Conservation (phyloP, 352 stramenopile genomes). For the Globisporangium sylvaticum region DNA sequence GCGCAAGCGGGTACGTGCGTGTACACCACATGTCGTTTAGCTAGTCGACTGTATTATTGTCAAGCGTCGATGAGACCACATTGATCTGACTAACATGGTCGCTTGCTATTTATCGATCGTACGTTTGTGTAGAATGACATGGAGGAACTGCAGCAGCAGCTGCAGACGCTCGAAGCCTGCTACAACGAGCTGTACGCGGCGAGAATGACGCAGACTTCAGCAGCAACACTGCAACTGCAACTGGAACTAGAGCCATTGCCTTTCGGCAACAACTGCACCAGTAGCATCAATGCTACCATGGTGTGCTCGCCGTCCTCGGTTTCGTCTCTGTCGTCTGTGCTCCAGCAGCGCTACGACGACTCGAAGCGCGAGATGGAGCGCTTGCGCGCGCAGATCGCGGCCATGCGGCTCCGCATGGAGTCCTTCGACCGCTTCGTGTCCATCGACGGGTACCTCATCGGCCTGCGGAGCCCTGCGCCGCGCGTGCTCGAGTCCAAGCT, state of each 20-base stretch:
- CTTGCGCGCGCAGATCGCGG: constrained; percentile 2
- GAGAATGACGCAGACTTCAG: neutral
- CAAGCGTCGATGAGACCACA: no score
- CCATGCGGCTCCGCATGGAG: constrained; percentile 9
- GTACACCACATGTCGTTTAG: neutral
- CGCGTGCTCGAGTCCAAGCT: neutral
- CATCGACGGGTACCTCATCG: constrained; percentile 15
- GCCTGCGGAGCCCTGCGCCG: neutral
- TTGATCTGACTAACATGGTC: no score
- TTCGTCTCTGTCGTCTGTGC: neutral
- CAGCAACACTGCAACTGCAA: neutral
- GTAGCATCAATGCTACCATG: neutral
- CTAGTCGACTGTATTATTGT: no score
- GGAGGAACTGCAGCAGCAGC: constrained; percentile 8
- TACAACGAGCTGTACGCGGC: constrained; percentile 8
- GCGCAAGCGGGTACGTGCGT: constrained; percentile 9
- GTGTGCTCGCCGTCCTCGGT: constrained; percentile 2
- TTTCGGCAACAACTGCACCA: neutral
- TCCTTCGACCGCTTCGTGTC: constrained; percentile 15
- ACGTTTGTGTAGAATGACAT: constrained; percentile 3
- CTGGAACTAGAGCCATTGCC: neutral
- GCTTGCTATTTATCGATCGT: no score
- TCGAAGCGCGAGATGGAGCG: constrained; percentile 5
- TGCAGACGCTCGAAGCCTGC: neutral
- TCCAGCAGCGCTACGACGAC: constrained; percentile 5